A percentile compares a stretch with the other conserved stretches of the same genome.
phyloP scores from a whole-genome alignment of 2,329 filamentous ascomycete species.

The Leptographium lundbergii region DNA sequence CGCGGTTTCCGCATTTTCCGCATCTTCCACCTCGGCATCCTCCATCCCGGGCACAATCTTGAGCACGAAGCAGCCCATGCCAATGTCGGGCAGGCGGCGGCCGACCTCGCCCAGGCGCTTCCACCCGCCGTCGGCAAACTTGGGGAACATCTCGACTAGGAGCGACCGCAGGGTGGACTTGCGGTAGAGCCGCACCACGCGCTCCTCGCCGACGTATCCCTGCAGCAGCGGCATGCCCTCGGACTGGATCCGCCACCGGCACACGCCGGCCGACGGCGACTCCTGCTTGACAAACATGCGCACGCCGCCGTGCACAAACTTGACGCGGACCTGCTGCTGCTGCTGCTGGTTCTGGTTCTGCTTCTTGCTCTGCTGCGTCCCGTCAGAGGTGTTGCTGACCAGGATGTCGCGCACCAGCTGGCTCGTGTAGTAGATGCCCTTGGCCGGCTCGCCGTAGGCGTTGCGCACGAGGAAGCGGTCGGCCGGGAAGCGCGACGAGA shows the following conservation, averaged over 20 bases:
- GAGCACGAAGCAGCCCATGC: constrained; percentile 86
- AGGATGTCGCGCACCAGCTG: constrained; percentile 76
- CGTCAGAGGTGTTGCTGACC: constrained; percentile 73
- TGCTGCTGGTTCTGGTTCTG: constrained; percentile 2
- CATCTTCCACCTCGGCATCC: not conserved
- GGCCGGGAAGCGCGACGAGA: constrained; percentile 72
- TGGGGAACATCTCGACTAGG: constrained; percentile 93
- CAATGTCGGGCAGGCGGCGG: constrained; percentile 63
- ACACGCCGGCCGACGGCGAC: constrained; percentile 72
- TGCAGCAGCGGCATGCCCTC: constrained; percentile 88
- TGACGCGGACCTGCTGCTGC: constrained; percentile 37
- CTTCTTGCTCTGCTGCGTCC: constrained; percentile 20
- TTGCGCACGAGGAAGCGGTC: constrained; percentile 96
- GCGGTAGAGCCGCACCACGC: constrained; percentile 62
- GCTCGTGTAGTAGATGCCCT: constrained; percentile 95
- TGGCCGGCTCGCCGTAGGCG: constrained; percentile 71
- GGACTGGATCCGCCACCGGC: constrained; percentile 88
- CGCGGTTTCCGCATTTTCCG: constrained; percentile 17
- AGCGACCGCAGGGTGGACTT: constrained; percentile 71
- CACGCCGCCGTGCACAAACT: constrained; percentile 91
- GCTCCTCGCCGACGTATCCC: constrained; percentile 70
- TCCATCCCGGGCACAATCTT: constrained; percentile 51
- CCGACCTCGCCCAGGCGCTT: constrained; percentile 76
- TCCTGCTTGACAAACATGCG: constrained; percentile 99
- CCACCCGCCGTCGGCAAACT: constrained; percentile 63